Evolutionary conservation across 2,329 filamentous ascomycete species (phyloP), one percentile per base, ranked within the genome.

Genomic region (Davidsoniella neocaledoniae): DNA sequence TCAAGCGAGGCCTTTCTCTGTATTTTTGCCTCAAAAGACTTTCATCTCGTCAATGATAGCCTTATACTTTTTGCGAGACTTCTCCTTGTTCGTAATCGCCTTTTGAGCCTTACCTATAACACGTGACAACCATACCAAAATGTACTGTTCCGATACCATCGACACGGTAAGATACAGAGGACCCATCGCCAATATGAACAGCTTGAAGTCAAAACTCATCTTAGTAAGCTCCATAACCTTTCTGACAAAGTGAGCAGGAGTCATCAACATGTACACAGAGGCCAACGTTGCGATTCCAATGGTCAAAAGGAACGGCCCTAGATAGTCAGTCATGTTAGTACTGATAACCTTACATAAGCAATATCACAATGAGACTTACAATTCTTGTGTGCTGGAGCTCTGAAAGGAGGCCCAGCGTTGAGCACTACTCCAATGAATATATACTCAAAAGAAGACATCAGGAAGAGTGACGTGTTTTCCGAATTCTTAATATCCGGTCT

Each of bases 401-500:
- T 74, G 67, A 94, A 98, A 0, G 91, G 91, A 33, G 77, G 79
- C 1, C 91, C 93, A n/a, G 91, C 86, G 57, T 83, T 94, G 26
- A 98, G 72, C 1, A 96, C 83, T 38, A 96, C 73, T 3, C 86
- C 91, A 0, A 86, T 84, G 19, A 95, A 72, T 37, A 94, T 93
- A 63, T 98, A 98, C 62, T 96, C 88, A 59, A 88, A 96, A 62
- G 87, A 95, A 1, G 84, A 93, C 4, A 88, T 71, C 26, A 96
- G 67, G 68, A 98, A 98, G 1, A 98, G 68, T 0, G 83, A 79
- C 0, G 90, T 94, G 59, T 98, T 96, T 59, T 96, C 84, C 8
- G 86, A 94, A 63, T 96, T 96, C 58, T 82, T 74, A 48, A 88
- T 82, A 60, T 91, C 94, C 21, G 83, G 82, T 59, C 91, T 82